Conservation (phyloP, 176 grass and related monocot species). For the Miscanthus lutarioriparius region DNA sequence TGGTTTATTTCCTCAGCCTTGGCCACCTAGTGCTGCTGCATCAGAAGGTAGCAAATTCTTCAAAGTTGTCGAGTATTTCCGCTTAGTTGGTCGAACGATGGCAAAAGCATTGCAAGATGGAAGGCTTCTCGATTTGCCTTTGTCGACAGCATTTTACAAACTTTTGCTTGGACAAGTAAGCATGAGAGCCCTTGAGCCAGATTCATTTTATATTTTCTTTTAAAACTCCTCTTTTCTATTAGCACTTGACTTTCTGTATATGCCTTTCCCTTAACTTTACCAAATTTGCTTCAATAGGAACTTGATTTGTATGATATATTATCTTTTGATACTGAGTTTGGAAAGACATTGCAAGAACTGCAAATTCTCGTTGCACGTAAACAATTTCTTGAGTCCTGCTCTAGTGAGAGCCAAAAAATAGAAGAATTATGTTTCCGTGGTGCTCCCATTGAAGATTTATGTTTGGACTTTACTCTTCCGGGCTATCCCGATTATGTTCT, state of each 20-base stretch:
- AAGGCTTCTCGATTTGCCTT: constrained; percentile 74
- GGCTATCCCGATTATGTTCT: constrained; percentile 84
- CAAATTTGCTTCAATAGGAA: constrained; percentile 55
- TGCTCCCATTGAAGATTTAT: constrained; percentile 69
- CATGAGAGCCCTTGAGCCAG: neutral
- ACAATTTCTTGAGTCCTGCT: constrained; percentile 41
- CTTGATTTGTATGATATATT: constrained; percentile 85
- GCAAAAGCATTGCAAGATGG: constrained; percentile 97
- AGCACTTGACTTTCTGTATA: neutral
- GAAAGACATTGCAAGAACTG: constrained; percentile 86
- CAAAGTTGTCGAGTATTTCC: constrained; percentile 80
- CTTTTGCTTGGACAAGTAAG: constrained; percentile 80
- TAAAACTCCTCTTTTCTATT: neutral
- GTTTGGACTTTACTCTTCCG: constrained; percentile 85
- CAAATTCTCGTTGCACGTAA: constrained; percentile 67
- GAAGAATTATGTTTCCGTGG: constrained; percentile 59
- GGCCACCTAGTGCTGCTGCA: constrained; percentile 51
- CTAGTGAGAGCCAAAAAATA: constrained; percentile 39
- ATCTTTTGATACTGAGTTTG: constrained; percentile 73
- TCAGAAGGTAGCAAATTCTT: constrained; percentile 68
- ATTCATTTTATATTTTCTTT: neutral
- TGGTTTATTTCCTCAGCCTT: constrained; percentile 85
- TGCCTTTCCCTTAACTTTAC: neutral
- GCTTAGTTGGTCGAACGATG: constrained; percentile 67
- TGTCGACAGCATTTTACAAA: constrained; percentile 87